These are phyloP conservation scores for Macadamia integrifolia DNA, from an alignment of 164 flowering plant species.

Conservation along the genomic window DNA sequence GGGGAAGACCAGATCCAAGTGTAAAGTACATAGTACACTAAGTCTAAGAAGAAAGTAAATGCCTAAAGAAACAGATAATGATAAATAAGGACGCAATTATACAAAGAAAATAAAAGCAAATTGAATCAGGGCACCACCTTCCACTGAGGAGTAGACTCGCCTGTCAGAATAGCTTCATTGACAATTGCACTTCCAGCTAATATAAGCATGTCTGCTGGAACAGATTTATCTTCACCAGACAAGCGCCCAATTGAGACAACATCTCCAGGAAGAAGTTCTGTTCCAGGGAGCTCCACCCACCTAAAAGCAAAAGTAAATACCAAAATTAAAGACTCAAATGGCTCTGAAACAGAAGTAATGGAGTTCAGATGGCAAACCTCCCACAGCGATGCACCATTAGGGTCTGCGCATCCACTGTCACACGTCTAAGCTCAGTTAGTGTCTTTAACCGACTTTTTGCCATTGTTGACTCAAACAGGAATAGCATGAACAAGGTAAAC, in stretches of 20 bases:
- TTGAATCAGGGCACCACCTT: conserved; percentile 54
- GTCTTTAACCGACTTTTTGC: conserved; percentile 94
- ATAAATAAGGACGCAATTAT: not conserved
- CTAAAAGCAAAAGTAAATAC: conserved; percentile 30
- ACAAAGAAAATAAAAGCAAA: conserved; percentile 1
- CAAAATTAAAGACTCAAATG: not conserved
- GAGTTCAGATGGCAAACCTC: conserved; percentile 51
- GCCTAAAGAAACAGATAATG: not conserved
- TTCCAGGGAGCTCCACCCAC: conserved; percentile 90
- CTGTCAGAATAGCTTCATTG: conserved; percentile 97
- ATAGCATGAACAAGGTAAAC: conserved; percentile 95
- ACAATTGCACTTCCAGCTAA: conserved; percentile 96
- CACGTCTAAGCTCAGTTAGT: conserved; percentile 90
- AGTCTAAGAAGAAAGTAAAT: not conserved
- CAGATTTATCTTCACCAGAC: conserved; percentile 85
- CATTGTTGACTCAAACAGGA: conserved; percentile 98
- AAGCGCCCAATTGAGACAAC: conserved; percentile 93
- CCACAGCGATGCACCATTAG: conserved; percentile 94
- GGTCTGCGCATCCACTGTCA: conserved; percentile 82
- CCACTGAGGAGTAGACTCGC: conserved; percentile 99
- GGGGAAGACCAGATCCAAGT: not conserved
- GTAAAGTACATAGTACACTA: not conserved
- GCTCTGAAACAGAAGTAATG: not conserved
- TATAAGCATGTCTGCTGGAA: conserved; percentile 97
- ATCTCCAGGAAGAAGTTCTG: conserved; percentile 95